phyloP scores from a whole-genome alignment of 1,139 yeast species.

The Scheffersomyces illinoinensis region DNA sequence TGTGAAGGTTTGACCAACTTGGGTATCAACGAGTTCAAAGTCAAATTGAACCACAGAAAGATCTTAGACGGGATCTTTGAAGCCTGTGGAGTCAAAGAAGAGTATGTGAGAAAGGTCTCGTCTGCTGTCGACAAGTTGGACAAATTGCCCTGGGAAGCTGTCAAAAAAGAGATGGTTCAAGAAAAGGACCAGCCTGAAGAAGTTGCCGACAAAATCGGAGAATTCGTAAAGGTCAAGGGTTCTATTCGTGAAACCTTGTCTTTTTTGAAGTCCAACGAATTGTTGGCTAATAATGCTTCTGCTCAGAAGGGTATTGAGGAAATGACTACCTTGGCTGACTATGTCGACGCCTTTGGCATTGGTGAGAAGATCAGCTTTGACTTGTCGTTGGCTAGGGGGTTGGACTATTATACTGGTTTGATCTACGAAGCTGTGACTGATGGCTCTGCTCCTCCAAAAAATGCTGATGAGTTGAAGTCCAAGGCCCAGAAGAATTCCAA shows the following conservation, averaged over 20 bases:
- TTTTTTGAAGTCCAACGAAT: conserved; percentile 55
- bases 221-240: conserved; percentile 84
- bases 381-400: conserved; percentile 92
- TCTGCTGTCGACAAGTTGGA: conserved; percentile 96
- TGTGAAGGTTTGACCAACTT: conserved; percentile 83
- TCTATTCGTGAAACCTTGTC: conserved; percentile 66
- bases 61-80: conserved; percentile 93
- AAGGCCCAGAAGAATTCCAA: conserved; percentile 42
- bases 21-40: conserved; percentile 85
- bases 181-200: conserved; percentile 90
- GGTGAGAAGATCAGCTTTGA: conserved; percentile 73
- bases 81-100: conserved; percentile 91
- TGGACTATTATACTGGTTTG: conserved; percentile 95
- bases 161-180: conserved; percentile 84
- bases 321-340: conserved; percentile 71
- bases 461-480: conserved; percentile 66
- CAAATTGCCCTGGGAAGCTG: conserved; percentile 93
- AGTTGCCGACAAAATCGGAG: conserved; percentile 91
- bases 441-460: conserved; percentile 90
- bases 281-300: conserved; percentile 59
- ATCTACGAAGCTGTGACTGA: conserved; percentile 94
- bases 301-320: conserved; percentile 84
- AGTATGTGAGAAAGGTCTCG: conserved; percentile 89
- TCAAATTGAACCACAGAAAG: conserved; percentile 93
- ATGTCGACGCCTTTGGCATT: conserved; percentile 78